Evolutionary conservation across 495 filamentous ascomycete genomes (phyloP).

Genomic region (Trichoderma gamsii): DNA sequence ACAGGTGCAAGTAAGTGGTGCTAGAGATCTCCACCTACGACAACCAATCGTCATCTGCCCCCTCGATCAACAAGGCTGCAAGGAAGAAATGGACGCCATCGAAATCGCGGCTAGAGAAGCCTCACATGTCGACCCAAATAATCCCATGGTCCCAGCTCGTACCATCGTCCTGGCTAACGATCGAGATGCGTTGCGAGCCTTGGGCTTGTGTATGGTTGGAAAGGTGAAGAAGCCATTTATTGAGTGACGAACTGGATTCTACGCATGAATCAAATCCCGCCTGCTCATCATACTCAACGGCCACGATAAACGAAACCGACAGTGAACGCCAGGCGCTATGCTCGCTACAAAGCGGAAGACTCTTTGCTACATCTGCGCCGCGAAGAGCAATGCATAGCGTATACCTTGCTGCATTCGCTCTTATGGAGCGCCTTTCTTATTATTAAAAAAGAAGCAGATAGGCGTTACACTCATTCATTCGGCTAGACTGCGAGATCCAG

Average conservation of each 20-base stretch:
- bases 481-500: not conserved
- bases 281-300: not conserved
- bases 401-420: not conserved
- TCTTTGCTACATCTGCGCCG: not conserved
- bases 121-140: slow-evolving; percentile 74
- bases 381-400: not conserved
- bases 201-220: slow-evolving; percentile 81
- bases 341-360: not conserved
- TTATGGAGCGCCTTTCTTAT: not conserved
- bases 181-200: slow-evolving; percentile 62
- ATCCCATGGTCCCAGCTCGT: slow-evolving; percentile 78
- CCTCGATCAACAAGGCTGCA: slow-evolving; percentile 89
- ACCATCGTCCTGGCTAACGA: slow-evolving; percentile 76
- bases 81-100: slow-evolving; percentile 97
- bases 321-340: not conserved
- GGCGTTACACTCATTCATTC: not conserved
- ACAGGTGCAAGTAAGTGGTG: slow-evolving; percentile 85
- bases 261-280: slow-evolving; percentile 44
- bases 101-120: slow-evolving; percentile 92
- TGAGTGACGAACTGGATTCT: slow-evolving; percentile 54
- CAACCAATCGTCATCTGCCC: slow-evolving; percentile 96
- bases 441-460: not conserved
- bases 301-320: not conserved
- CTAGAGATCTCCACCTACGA: slow-evolving; percentile 81
- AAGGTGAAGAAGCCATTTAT: slow-evolving; percentile 84